phyloP scores from a whole-genome alignment of 2,329 filamentous ascomycete species.

The Passalora sequoiae region DNA sequence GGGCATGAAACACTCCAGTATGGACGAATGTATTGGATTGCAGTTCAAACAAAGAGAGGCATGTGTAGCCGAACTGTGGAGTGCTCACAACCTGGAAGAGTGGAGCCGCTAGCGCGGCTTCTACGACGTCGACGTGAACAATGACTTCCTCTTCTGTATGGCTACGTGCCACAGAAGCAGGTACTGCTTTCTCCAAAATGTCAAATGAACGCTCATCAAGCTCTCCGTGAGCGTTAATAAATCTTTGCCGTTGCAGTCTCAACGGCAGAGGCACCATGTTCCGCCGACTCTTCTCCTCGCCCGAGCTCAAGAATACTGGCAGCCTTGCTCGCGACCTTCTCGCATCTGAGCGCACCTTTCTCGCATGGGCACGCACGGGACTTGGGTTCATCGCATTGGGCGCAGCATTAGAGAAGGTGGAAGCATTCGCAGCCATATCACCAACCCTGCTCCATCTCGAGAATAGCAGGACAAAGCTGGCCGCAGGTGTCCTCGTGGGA shows the following conservation, averaged over 20 bases:
- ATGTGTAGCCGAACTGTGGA: neutral
- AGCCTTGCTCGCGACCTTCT: slow-evolving; percentile 50
- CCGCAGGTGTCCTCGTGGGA: slow-evolving; percentile 38
- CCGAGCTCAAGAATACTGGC: slow-evolving; percentile 42
- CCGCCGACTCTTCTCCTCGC: slow-evolving; percentile 16
- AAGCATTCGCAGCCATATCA: slow-evolving; percentile 33
- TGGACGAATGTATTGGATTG: no score
- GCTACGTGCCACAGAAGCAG: neutral
- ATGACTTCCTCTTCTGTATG: neutral
- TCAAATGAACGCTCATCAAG: neutral
- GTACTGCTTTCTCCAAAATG: neutral
- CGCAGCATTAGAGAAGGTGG: slow-evolving; percentile 48
- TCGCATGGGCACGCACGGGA: slow-evolving; percentile 50
- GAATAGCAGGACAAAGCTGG: slow-evolving; percentile 30
- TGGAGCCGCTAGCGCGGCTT: neutral
- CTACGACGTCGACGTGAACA: neutral
- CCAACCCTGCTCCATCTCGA: slow-evolving; percentile 28
- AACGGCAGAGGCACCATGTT: slow-evolving; percentile 20
- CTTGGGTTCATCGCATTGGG: slow-evolving; percentile 51
- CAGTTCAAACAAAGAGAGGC: no score
- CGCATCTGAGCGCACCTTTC: slow-evolving; percentile 51
- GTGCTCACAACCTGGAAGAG: no score
- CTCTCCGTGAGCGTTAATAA: neutral
- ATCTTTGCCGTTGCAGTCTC: neutral
- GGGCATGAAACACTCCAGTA: slow-evolving; percentile 1